These are phyloP conservation scores for Spergularia bocconei DNA, from an alignment of 148 eudicot genomes.

Conservation along the genomic window DNA sequence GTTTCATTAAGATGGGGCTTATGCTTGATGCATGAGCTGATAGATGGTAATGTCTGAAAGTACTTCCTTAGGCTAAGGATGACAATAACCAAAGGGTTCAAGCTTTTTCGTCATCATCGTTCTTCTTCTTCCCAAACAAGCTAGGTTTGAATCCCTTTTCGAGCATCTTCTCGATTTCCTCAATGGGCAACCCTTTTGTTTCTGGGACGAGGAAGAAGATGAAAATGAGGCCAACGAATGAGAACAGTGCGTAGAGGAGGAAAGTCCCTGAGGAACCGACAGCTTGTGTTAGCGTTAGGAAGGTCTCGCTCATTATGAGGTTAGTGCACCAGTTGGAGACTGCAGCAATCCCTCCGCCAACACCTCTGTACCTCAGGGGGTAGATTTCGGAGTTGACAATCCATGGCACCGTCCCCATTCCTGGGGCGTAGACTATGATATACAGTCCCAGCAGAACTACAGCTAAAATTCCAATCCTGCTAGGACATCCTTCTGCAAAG, in stretches of 20 bases:
- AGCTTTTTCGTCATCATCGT: not conserved
- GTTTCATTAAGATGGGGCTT: not conserved
- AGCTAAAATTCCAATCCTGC: conserved; percentile 62
- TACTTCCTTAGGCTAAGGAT: not conserved
- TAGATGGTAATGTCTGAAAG: not conserved
- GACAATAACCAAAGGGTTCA: not conserved
- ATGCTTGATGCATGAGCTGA: not conserved
- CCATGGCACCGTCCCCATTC: conserved; percentile 94
- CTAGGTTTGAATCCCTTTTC: conserved; percentile 61
- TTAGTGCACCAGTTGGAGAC: conserved; percentile 68
- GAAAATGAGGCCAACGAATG: conserved; percentile 42
- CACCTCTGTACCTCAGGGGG: conserved; percentile 62
- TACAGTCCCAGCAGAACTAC: conserved; percentile 55
- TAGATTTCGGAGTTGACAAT: conserved; percentile 86
- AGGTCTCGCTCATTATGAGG: conserved; percentile 64
- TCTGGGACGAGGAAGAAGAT: conserved; percentile 71
- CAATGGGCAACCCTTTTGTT: conserved; percentile 74
- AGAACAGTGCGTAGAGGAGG: conserved; percentile 58
- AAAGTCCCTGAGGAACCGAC: conserved; percentile 65
- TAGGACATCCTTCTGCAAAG: conserved; percentile 82
- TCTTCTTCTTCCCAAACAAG: conserved; percentile 24
- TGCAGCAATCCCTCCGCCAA: conserved; percentile 76
- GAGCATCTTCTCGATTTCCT: conserved; percentile 79
- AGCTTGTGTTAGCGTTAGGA: conserved; percentile 58
- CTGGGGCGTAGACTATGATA: conserved; percentile 73